Percentiles rank a stretch among this genome's conserved stretches.
Evolutionary conservation across 257 asterid genomes (phyloP).

Genomic region (Eustoma russellianum): DNA sequence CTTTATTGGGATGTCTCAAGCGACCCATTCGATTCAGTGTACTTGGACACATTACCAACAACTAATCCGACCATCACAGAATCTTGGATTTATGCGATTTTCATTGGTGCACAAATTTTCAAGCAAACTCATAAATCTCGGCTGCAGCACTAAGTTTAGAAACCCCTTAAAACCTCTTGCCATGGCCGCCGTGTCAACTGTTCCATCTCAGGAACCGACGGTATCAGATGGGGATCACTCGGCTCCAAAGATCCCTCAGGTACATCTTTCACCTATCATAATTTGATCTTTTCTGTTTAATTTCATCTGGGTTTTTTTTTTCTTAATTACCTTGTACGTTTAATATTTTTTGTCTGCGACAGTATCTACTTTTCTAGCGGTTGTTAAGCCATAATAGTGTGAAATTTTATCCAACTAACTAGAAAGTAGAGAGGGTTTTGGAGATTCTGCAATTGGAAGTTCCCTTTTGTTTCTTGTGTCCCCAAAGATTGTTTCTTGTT

Average conservation of each 20-base stretch:
- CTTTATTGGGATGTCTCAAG: not conserved
- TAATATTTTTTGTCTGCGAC: no score
- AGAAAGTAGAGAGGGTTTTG: no score
- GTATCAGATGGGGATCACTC: slow-evolving; percentile 24
- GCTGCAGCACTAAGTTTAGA: slow-evolving; percentile 1
- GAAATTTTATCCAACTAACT: no score
- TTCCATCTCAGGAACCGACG: slow-evolving; percentile 26
- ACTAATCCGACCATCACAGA: slow-evolving; percentile 18
- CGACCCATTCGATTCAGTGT: slow-evolving; percentile 19
- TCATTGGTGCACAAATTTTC: slow-evolving; percentile 10
- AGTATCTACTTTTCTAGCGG: no score
- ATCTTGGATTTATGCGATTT: slow-evolving; percentile 14
- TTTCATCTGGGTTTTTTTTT: not conserved
- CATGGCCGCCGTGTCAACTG: slow-evolving; percentile 51
- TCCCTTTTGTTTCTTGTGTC: no score
- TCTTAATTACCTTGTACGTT: not conserved
- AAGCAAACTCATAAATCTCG: not conserved
- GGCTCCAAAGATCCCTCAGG: slow-evolving; percentile 29
- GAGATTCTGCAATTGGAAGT: no score
- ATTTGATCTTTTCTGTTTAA: slow-evolving; percentile 6
- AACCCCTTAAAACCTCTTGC: slow-evolving; percentile 14
- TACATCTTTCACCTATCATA: not conserved
- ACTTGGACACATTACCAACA: slow-evolving; percentile 32
- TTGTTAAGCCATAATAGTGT: no score
- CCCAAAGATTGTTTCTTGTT: no score